Base-by-base conservation (phyloP, 139 green algal genomes). In the Tetradesmus obliquus region DNA sequence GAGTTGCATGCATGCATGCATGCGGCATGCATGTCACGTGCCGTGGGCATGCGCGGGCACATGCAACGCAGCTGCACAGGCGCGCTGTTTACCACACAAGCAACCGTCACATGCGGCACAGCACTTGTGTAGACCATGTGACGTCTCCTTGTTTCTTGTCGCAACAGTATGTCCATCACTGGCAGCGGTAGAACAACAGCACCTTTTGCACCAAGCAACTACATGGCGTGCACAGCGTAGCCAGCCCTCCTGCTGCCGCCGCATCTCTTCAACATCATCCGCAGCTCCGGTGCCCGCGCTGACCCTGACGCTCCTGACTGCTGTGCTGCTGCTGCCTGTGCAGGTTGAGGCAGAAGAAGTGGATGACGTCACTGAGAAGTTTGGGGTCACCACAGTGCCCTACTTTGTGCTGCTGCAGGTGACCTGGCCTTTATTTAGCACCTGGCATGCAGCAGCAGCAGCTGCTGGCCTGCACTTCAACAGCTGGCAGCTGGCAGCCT, bases 321-420 rank as follows among this genome's bases (percentile, higher is more conserved):
- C 12, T 54, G 82, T 51, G 24, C 57, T 79, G 13, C 55, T 12
- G 82, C 60, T 82, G 85, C 60, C 22, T 62, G 5, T 93, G 51
- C 93, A 97, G 89, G 96, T 98, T 9, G 97, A 99, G 80, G 97
- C 96, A 3, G 97, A 99, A 90, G 95, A 96, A 58, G 93, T 97
- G 19, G 87, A 96, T 62, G 97, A 98, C 2, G 84, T 98, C 0
- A 96, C 96, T 0, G 93, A 97, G 66, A 66, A 92, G 54, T 97
- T 95, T 86, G 93, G 90, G 3, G 95, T 99, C 2, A 91, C 94
- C 0, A 94, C 95, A 2, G 97, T 99, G 22, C 97, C 97, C 1
- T 95, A 93, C 88, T 98, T 98, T 79, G 72, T 97, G 1, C 94
- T 99, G 54, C 69, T 97, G 3, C 91, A 95, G 90, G 94, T 94